Conservation (phyloP, 345 rosid species). For the Hypericum androsaemum region DNA sequence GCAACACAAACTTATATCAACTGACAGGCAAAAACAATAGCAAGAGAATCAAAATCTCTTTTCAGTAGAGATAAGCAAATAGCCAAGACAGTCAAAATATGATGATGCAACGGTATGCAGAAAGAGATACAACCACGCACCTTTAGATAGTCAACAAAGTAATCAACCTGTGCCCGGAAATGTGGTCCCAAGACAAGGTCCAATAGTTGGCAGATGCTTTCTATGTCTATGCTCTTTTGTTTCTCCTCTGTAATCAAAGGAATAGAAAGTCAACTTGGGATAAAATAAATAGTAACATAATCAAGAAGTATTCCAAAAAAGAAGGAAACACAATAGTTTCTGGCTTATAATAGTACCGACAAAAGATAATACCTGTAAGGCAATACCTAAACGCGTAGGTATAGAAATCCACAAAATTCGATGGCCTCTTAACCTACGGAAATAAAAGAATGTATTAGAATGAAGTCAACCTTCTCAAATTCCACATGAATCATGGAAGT, state of each 20-base stretch:
- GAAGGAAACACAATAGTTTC: background rate
- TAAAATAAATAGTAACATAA: background rate
- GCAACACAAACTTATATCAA: too few species aligned
- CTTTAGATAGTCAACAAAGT: slow-evolving; percentile 23
- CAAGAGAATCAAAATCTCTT: background rate
- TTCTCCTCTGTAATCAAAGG: slow-evolving; percentile 22
- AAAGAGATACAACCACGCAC: slow-evolving; percentile 8
- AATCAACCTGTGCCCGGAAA: slow-evolving; percentile 24
- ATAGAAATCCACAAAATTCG: slow-evolving; percentile 28
- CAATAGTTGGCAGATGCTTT: slow-evolving; percentile 28
- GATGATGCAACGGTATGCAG: too few species aligned
- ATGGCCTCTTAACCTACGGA: slow-evolving; percentile 23
- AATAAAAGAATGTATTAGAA: background rate
- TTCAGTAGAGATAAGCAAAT: background rate
- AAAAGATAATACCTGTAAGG: slow-evolving; percentile 20
- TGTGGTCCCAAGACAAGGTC: slow-evolving; percentile 27
- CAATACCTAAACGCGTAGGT: slow-evolving; percentile 24
- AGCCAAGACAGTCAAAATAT: background rate
- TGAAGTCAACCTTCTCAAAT: too few species aligned
- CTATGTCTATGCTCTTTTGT: slow-evolving; percentile 31
- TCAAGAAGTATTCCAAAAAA: too few species aligned
- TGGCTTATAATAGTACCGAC: background rate
- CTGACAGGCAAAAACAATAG: too few species aligned
- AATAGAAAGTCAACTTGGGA: background rate
- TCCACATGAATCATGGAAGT: too few species aligned